Evolutionary conservation across 352 stramenopile genomes (phyloP).

Genomic region (Globisporangium rhizosaccharum): DNA sequence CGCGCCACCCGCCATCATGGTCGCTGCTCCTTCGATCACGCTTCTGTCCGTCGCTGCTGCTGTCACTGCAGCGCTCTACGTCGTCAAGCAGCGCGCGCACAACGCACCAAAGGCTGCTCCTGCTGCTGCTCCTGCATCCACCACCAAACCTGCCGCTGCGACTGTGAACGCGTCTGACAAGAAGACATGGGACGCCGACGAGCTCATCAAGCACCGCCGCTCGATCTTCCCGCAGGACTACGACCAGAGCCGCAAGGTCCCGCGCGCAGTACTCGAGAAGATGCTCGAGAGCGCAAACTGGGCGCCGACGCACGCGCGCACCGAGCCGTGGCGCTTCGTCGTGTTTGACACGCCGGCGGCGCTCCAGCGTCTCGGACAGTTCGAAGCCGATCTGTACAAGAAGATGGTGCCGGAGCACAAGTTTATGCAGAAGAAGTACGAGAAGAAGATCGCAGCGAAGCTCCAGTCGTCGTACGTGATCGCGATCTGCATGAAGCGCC

Average conservation of each 20-base stretch:
- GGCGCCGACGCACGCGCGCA: conserved; percentile 75
- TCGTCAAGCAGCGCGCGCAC: conserved; percentile 25
- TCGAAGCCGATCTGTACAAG: conserved; percentile 71
- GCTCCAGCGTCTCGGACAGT: conserved; percentile 46
- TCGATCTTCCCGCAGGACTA: conserved; percentile 78
- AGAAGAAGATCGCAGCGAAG: conserved; percentile 77
- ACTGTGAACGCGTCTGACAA: conserved; percentile 19
- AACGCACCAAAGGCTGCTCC: neutral
- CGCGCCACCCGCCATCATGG: conserved; percentile 12
- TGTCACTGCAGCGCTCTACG: conserved; percentile 30
- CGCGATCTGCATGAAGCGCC: conserved; percentile 85
- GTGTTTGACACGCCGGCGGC: conserved; percentile 57
- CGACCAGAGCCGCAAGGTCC: conserved; percentile 45
- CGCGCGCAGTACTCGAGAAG: conserved; percentile 54
- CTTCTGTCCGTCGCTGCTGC: conserved; percentile 26
- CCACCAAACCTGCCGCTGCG: neutral
- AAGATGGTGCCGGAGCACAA: conserved; percentile 52
- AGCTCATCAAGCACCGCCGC: conserved; percentile 73
- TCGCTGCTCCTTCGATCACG: conserved; percentile 16
- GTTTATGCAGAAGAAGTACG: conserved; percentile 73
- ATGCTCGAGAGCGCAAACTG: conserved; percentile 81
- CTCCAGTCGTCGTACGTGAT: conserved; percentile 66
- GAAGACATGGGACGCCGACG: conserved; percentile 60
- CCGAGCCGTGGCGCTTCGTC: conserved; percentile 84
- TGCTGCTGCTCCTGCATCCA: conserved; percentile 9